Evolutionary conservation across 1,284 basidiomycete genomes (phyloP).

Genomic region (Heterobasidion irregulare): DNA sequence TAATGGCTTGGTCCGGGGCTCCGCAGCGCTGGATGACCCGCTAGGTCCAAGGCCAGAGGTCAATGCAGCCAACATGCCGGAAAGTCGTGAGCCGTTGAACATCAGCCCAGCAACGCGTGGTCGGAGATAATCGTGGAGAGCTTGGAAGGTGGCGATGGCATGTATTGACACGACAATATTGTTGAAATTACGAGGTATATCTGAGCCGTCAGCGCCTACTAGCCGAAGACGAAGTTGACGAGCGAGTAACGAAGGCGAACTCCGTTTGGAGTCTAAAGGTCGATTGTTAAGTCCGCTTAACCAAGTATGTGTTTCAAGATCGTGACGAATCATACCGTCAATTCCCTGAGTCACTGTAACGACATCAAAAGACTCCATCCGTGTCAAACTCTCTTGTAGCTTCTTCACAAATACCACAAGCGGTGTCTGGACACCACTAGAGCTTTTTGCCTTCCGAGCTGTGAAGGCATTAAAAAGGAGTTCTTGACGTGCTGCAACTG

Average conservation of each 20-base stretch:
- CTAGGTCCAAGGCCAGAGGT: conserved; percentile 62
- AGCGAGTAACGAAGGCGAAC: conserved; percentile 80
- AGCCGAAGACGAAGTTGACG: conserved; percentile 83
- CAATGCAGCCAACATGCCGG: conserved; percentile 87
- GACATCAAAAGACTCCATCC: conserved; percentile 93
- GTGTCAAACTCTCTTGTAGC: conserved; percentile 85
- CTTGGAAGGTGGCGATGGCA: conserved; percentile 94
- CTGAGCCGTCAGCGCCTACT: conserved; percentile 80
- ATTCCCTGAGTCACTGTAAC: conserved; percentile 73
- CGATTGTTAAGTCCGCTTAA: neutral
- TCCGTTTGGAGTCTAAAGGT: conserved; percentile 72
- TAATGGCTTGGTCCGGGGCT: conserved; percentile 17
- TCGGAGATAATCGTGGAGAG: conserved; percentile 88
- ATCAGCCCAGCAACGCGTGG: conserved; percentile 80
- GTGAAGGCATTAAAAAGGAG: conserved; percentile 72
- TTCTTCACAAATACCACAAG: conserved; percentile 87
- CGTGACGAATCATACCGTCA: conserved; percentile 48
- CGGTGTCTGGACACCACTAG: conserved; percentile 45
- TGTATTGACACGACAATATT: conserved; percentile 94
- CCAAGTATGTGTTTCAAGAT: neutral
- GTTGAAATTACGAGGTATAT: conserved; percentile 77
- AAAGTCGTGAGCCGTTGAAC: conserved; percentile 61
- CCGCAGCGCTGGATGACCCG: conserved; percentile 13
- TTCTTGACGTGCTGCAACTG: conserved; percentile 52
- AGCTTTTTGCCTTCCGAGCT: conserved; percentile 38